phyloP scores from a whole-genome alignment of 805 yeast species.

The Ogataea paraovalis region DNA sequence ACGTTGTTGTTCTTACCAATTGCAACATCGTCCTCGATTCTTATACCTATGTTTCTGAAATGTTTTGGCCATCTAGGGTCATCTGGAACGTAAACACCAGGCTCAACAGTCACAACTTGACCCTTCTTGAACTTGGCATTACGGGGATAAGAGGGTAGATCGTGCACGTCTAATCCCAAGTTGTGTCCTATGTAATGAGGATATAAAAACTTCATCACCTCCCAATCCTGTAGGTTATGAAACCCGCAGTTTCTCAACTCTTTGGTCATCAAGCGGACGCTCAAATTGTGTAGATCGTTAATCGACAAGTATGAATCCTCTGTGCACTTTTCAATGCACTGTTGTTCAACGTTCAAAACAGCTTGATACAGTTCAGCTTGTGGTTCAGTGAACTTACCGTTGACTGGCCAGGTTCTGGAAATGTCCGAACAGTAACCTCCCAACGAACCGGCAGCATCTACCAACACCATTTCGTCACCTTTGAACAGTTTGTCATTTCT shows the following conservation, averaged over 20 bases:
- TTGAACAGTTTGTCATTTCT: slow-evolving; percentile 80
- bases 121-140: slow-evolving; percentile 51
- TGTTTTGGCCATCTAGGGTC: slow-evolving; percentile 68
- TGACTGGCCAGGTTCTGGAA: slow-evolving; percentile 93
- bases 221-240: slow-evolving; percentile 43
- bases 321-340: slow-evolving; percentile 69
- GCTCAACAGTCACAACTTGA: slow-evolving; percentile 92
- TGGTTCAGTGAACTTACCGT: slow-evolving; percentile 66
- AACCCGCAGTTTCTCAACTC: slow-evolving; percentile 78
- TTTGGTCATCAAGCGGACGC: slow-evolving; percentile 52
- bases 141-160: slow-evolving; percentile 63
- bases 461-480: slow-evolving; percentile 72
- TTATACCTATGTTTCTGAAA: slow-evolving; percentile 84
- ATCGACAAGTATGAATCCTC: slow-evolving; percentile 50
- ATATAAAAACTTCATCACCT: slow-evolving; percentile 56
- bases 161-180: slow-evolving; percentile 89
- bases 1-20: slow-evolving; percentile 57
- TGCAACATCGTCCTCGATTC: slow-evolving; percentile 92
- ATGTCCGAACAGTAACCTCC: slow-evolving; percentile 97
- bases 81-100: slow-evolving; percentile 88
- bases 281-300: slow-evolving; percentile 70
- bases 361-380: slow-evolving; percentile 88
- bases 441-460: slow-evolving; percentile 90
- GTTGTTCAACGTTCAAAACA: slow-evolving; percentile 76
- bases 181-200: slow-evolving; percentile 98